A percentile compares a stretch with the other conserved stretches of the same genome.
phyloP scores from a whole-genome alignment of 129 eudicot species.

The Flaveria trinervia region DNA sequence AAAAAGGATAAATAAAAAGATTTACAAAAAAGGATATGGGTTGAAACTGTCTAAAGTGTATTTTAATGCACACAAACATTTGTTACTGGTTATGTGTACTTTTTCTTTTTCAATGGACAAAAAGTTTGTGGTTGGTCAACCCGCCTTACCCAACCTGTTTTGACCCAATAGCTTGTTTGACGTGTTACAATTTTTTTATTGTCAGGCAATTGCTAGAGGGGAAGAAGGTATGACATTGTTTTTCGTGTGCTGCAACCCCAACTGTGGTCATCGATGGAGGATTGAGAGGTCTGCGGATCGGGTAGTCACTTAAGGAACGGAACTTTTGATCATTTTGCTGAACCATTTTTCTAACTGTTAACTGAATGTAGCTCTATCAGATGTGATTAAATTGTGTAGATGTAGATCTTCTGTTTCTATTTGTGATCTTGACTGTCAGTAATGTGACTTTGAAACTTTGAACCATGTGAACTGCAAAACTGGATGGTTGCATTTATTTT shows the following conservation, averaged over 20 bases:
- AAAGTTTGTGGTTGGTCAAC: not conserved
- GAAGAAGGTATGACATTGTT: conserved; percentile 98
- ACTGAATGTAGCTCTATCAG: not conserved
- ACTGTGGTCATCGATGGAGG: conserved; percentile 93
- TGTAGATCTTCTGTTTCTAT: not conserved
- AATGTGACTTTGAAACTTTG: conserved; percentile 1
- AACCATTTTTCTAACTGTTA: conserved; percentile 1
- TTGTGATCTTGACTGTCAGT: conserved; percentile 14
- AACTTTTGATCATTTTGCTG: conserved; percentile 4
- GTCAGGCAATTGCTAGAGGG: conserved; percentile 90
- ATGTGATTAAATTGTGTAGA: conserved; percentile 4
- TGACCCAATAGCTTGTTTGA: not conserved
- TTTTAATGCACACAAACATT: not conserved
- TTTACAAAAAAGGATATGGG: not conserved
- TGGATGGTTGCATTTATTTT: not conserved
- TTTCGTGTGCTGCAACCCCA: conserved; percentile 91
- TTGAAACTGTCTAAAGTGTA: not conserved
- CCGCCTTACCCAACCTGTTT: not conserved
- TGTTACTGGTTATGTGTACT: not conserved
- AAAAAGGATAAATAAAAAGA: not conserved
- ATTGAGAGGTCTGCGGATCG: conserved; percentile 37
- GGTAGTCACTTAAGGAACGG: not conserved
- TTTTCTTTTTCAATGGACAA: not conserved
- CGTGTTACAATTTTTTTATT: not conserved
- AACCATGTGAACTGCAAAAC: not conserved